These are phyloP conservation scores for Nakataea oryzae DNA, from an alignment of 2,329 filamentous ascomycete genomes.

Conservation along the genomic window DNA sequence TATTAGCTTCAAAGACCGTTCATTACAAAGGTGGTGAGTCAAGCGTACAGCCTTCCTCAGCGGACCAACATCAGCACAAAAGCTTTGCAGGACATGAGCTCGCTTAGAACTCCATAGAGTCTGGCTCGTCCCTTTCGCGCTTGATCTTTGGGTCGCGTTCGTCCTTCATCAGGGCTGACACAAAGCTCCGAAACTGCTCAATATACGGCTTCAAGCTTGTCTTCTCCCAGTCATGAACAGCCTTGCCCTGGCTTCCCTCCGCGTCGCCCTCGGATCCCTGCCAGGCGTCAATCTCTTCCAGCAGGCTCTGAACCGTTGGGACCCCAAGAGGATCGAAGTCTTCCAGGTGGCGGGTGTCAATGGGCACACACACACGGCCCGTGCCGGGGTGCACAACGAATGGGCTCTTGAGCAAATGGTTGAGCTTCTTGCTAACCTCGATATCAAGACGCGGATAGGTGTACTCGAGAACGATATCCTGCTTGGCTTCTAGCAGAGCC, in stretches of 20 bases:
- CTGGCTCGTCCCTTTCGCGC: conserved; percentile 41
- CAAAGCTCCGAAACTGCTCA: conserved; percentile 78
- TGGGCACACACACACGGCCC: conserved; percentile 89
- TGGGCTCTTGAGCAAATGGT: conserved; percentile 93
- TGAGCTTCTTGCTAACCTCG: conserved; percentile 94
- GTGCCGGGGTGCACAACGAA: conserved; percentile 96
- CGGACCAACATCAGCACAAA: not conserved
- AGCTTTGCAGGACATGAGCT: not conserved
- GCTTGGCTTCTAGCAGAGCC: conserved; percentile 77
- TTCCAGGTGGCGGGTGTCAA: conserved; percentile 64
- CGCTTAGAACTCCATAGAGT: conserved; percentile 42
- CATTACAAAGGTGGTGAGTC: not conserved
- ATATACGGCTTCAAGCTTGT: conserved; percentile 89
- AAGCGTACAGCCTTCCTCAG: not conserved
- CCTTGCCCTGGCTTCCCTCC: conserved; percentile 17
- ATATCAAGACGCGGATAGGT: conserved; percentile 96
- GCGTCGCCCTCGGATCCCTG: conserved; percentile 33
- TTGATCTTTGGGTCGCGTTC: conserved; percentile 47
- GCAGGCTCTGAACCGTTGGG: conserved; percentile 76
- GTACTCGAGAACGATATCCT: conserved; percentile 94
- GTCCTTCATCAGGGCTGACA: conserved; percentile 69
- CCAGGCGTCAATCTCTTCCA: conserved; percentile 82
- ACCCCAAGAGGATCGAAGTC: conserved; percentile 79
- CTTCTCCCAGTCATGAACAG: conserved; percentile 85
- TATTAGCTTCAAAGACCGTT: not conserved